Evolutionary conservation across 2,329 filamentous ascomycete genomes (phyloP).

Genomic region (Cadophora sp.): DNA sequence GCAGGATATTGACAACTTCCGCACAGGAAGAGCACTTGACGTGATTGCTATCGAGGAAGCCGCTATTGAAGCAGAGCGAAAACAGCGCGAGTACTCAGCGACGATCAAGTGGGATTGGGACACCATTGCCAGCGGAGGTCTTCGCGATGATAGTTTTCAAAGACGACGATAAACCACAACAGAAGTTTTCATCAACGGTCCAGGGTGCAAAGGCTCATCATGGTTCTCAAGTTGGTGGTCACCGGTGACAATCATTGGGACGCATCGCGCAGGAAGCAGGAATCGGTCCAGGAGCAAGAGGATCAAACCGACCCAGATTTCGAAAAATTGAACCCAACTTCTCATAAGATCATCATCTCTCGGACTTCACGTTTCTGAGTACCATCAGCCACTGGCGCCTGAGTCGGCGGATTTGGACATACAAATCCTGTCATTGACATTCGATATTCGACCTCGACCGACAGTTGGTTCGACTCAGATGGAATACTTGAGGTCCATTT

Average conservation of each 20-base stretch:
- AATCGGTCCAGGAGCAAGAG: not conserved
- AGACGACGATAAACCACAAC: not conserved
- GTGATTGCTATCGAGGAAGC: not conserved
- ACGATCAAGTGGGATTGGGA: conserved; percentile 12
- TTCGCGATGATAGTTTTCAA: not conserved
- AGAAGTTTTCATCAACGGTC: not conserved
- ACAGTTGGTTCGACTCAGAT: not conserved
- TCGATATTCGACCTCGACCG: not conserved
- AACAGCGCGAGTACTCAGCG: not conserved
- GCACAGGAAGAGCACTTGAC: not conserved
- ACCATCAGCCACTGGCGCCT: not conserved
- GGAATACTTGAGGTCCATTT: not conserved
- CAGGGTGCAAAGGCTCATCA: not conserved
- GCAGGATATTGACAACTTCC: not conserved
- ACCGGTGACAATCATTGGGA: not conserved
- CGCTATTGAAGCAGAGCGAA: not conserved
- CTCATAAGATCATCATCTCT: not conserved
- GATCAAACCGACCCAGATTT: not conserved
- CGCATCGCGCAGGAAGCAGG: not conserved
- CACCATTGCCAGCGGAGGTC: not conserved
- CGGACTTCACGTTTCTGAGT: not conserved
- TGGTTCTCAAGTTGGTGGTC: not conserved
- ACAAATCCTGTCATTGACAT: not conserved
- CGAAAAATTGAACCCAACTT: not conserved
- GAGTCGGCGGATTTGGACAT: not conserved